Base-by-base conservation (phyloP, 371 early-diverging fungal species). In the Mortierella sp. region DNA sequence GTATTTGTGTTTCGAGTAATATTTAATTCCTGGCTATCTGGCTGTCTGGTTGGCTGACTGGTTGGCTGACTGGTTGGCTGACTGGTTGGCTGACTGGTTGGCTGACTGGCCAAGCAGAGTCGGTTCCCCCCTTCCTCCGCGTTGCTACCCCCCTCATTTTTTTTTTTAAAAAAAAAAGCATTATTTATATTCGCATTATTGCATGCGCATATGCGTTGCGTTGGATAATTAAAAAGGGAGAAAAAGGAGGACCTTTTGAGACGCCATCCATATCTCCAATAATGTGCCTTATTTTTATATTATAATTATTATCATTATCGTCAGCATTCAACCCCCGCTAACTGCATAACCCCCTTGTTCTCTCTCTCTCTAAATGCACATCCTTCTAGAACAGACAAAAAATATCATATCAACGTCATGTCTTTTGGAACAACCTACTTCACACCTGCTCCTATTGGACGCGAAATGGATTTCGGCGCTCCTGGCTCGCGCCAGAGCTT, bases 341-440 rank as follows among this genome's bases (percentile, higher is more conserved):
- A 60, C 32, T 60, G 60, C 20, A 45, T n/a, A 24, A 35, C 24
- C 16, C 22, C 66, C 35, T 63, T 60, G 16, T 16, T 62, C 26
- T 2, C 24, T 37, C 43, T 62, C n/a, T 40, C 10, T 39, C 10
- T 39, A 28, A 55, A 26, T 55, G 55, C 55, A 55, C 8, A n/a
- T n/a, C 28, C 14, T 32, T 60, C 37, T 39, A 60, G n/a, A 37
- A 60, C 6, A 22, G 14, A 39, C 16, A 55, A 20, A 52, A 45
- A 30, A 30, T 30, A 59, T 51, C 11, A 16, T 20, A 20, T 6
- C n/a, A 70, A 18, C 22, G n/a, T n/a, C n/a, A 80, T 80, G 81
- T 72, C 81, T 18, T 75, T 72, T 54, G 75, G 69, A 61, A 72
- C 81, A n/a, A 65, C 81, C 52, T 72, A 67, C 70, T 80, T 75